Percentiles rank a stretch among this genome's conserved stretches.
Evolutionary conservation across 768 basidiomycete species (phyloP).

Genomic region (Collybia sp.): DNA sequence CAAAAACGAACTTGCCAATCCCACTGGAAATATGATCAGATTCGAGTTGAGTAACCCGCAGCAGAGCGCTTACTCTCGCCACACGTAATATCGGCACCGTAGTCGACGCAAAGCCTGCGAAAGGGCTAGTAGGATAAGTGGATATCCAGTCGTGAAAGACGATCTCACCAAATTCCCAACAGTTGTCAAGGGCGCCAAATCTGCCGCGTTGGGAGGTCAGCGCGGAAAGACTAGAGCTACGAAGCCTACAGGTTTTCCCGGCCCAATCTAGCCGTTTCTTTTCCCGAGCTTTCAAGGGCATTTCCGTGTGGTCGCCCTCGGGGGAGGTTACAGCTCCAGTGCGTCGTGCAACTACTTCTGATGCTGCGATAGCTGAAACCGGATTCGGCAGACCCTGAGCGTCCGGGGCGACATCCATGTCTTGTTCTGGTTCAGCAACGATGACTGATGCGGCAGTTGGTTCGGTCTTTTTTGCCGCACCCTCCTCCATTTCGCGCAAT

Average conservation of each 20-base stretch:
- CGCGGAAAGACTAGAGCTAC: not conserved
- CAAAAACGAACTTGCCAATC: slow-evolving; percentile 87
- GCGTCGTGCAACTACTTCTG: slow-evolving; percentile 24
- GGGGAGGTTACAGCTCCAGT: slow-evolving; percentile 26
- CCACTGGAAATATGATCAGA: slow-evolving; percentile 45
- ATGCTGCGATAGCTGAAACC: not conserved
- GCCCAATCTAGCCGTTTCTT: slow-evolving; percentile 86
- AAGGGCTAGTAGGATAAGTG: slow-evolving; percentile 60
- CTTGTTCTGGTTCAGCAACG: slow-evolving; percentile 36
- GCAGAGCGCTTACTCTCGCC: slow-evolving; percentile 63
- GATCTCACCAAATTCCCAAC: slow-evolving; percentile 84
- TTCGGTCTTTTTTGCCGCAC: slow-evolving; percentile 18
- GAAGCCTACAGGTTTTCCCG: slow-evolving; percentile 69
- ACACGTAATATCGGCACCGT: slow-evolving; percentile 93
- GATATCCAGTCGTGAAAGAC: not conserved
- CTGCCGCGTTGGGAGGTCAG: slow-evolving; percentile 10
- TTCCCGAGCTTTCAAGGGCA: slow-evolving; percentile 66
- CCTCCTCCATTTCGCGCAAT: slow-evolving; percentile 32
- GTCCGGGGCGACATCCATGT: slow-evolving; percentile 16
- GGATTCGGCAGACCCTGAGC: not conserved
- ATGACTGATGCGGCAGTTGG: slow-evolving; percentile 20
- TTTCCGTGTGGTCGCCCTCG: slow-evolving; percentile 61
- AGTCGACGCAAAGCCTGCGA: slow-evolving; percentile 78
- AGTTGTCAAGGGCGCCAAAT: slow-evolving; percentile 76
- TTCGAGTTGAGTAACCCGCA: slow-evolving; percentile 10